phyloP scores from a whole-genome alignment of 2,329 filamentous ascomycete species.

The Fusarium oxysporum region DNA sequence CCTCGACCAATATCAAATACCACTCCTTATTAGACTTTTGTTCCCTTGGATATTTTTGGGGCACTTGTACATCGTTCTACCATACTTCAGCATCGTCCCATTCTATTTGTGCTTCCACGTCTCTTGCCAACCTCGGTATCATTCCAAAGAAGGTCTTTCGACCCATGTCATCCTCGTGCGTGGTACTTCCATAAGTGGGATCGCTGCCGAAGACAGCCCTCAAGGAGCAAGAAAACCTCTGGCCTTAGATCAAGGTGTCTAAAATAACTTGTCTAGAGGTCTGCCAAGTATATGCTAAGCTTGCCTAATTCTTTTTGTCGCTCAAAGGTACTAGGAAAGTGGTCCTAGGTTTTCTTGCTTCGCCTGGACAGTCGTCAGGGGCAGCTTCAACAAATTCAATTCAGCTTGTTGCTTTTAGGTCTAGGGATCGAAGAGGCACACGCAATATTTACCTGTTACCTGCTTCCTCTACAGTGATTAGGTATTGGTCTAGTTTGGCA shows the following conservation, averaged over 20 bases:
- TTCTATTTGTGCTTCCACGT: constrained; percentile 14
- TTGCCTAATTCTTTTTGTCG: background rate
- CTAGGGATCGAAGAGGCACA: constrained; percentile 9
- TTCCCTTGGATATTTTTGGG: constrained; percentile 25
- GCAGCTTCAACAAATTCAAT: constrained; percentile 28
- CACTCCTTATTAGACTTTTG: constrained; percentile 7
- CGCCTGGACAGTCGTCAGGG: constrained; percentile 31
- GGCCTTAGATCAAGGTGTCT: background rate
- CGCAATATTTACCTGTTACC: constrained; percentile 18
- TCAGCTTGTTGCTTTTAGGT: constrained; percentile 22
- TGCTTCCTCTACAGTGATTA: background rate
- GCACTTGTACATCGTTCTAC: constrained; percentile 2
- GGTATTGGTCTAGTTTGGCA: constrained; percentile 7
- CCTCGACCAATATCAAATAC: constrained; percentile 8
- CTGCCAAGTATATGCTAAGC: background rate
- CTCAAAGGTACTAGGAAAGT: background rate
- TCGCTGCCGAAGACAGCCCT: constrained; percentile 40
- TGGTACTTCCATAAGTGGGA: constrained; percentile 43
- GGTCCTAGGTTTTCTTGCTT: background rate
- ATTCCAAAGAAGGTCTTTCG: constrained; percentile 1
- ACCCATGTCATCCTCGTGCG: constrained; percentile 33
- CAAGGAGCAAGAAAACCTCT: constrained; percentile 16
- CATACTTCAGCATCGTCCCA: constrained; percentile 23
- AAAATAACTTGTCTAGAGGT: background rate
- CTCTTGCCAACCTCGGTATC: constrained; percentile 16